Evolutionary conservation across 139 green algal species (phyloP).

Genomic region (Asterochloris erici): DNA sequence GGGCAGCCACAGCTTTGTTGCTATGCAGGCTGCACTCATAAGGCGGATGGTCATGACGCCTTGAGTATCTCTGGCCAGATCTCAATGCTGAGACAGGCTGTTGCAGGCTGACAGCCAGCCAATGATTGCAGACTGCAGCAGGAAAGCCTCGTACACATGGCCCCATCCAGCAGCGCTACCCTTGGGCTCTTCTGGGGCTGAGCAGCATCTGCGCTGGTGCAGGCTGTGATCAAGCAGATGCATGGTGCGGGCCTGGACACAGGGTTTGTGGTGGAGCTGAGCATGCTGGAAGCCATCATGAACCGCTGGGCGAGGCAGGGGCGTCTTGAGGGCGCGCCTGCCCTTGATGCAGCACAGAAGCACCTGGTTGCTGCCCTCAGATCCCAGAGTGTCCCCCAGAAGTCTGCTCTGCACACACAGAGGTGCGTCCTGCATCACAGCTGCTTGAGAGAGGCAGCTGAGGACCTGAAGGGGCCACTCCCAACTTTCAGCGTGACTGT

Average conservation of each 20-base stretch:
- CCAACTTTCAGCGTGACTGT: too few relatives aligned
- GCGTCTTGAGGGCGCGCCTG: not conserved
- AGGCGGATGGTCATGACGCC: too few relatives aligned
- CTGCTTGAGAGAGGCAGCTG: not conserved
- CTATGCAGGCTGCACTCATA: too few relatives aligned
- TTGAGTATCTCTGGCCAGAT: too few relatives aligned
- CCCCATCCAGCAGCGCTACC: not conserved
- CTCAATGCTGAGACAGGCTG: too few relatives aligned
- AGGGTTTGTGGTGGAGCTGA: not conserved
- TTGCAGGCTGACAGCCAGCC: too few relatives aligned
- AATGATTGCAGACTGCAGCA: too few relatives aligned
- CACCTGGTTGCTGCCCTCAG: not conserved
- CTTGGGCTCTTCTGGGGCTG: not conserved
- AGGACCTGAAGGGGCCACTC: not conserved
- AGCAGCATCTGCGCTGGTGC: not conserved
- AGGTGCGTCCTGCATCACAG: not conserved
- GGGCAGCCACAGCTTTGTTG: too few relatives aligned
- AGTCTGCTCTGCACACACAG: not conserved
- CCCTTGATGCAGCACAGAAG: not conserved
- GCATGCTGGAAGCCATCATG: not conserved
- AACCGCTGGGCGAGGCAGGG: not conserved
- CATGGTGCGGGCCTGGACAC: not conserved
- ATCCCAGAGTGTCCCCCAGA: not conserved
- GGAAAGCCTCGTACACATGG: not conserved
- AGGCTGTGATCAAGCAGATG: conserved; percentile 7